Evolutionary conservation across 2,329 filamentous ascomycete genomes (phyloP), one percentile per base, ranked within the genome.

Genomic region (Stagonosporopsis vannaccii): DNA sequence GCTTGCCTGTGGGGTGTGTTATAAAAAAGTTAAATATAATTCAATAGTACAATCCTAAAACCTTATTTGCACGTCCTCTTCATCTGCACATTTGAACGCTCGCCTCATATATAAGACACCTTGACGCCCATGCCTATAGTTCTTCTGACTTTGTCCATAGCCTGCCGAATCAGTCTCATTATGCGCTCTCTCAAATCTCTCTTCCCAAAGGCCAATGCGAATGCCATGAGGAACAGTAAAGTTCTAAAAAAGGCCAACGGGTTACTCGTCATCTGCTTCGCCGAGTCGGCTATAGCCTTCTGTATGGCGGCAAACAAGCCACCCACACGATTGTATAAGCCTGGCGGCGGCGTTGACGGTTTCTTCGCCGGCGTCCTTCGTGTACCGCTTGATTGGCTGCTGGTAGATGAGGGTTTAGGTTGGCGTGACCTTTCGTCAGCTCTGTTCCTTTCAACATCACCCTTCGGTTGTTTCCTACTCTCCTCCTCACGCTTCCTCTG

Each of bases 61-160:
- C n/a, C 26, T 28, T 28, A 30, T 30, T 11, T 30, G 13, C 9
- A 30, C 9, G 28, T n/a, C n/a, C n/a, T n/a, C n/a, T n/a, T n/a
- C n/a, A n/a, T n/a, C n/a, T n/a, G n/a, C n/a, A n/a, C n/a, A n/a
- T n/a, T n/a, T n/a, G n/a, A n/a, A n/a, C n/a, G n/a, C n/a, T n/a
- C n/a, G n/a, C n/a, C n/a, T 71, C 67, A 98, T 58, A 99, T 96
- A 79, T 98, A 98, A 74, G 90, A 96, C 70, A 98, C 93, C 80
- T 97, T 98, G 61, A 96, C 90, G 2, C 94, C 95, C 94, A 98
- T 98, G 1, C 93, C 93, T 4, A 94, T 88, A 0, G 95, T 98
- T 41, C 87, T 84, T 73, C 85, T 87, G 36, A 97, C 80, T 79
- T 96, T 97, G 51, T 85, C 84, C 92, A 92, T 96, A 9, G 87